Percentiles rank a stretch among this genome's conserved stretches.
phyloP scores from a whole-genome alignment of 179 eudicot genomes.

The Camellia oleifera region DNA sequence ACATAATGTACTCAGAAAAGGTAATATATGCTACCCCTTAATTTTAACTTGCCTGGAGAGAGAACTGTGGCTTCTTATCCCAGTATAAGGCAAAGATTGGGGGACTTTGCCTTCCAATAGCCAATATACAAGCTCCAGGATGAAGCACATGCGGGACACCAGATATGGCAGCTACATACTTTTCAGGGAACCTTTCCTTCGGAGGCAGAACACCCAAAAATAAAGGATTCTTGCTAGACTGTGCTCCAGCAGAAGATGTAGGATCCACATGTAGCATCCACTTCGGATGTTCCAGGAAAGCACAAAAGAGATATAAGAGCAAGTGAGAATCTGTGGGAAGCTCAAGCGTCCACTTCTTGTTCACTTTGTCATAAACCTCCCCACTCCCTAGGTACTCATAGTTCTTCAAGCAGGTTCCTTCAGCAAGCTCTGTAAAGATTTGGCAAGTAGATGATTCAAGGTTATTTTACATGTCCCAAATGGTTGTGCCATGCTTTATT shows the following conservation, averaged over 20 bases:
- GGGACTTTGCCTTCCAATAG: slow-evolving; percentile 70
- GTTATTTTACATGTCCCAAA: neutral
- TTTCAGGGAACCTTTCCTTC: slow-evolving; percentile 91
- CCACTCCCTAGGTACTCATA: slow-evolving; percentile 66
- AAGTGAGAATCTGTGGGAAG: slow-evolving; percentile 90
- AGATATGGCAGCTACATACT: slow-evolving; percentile 77
- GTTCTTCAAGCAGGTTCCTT: slow-evolving; percentile 92
- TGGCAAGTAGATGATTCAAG: slow-evolving; percentile 4
- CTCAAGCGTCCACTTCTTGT: slow-evolving; percentile 86
- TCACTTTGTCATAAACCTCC: slow-evolving; percentile 63
- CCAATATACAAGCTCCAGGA: slow-evolving; percentile 85
- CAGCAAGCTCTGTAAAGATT: slow-evolving; percentile 65
- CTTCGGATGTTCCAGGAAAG: slow-evolving; percentile 87
- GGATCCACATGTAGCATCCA: slow-evolving; percentile 98
- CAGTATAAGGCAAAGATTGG: slow-evolving; percentile 78
- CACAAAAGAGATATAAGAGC: slow-evolving; percentile 87
- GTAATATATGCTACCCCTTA: neutral
- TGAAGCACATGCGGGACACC: slow-evolving; percentile 79
- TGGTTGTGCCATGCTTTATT: neutral
- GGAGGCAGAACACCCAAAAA: slow-evolving; percentile 86
- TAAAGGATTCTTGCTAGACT: slow-evolving; percentile 91
- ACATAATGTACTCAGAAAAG: neutral
- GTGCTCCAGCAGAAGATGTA: slow-evolving; percentile 79
- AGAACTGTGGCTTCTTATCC: slow-evolving; percentile 85
- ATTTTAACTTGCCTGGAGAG: slow-evolving; percentile 69